These are phyloP conservation scores for Tephrocybe sp. DNA, from an alignment of 768 basidiomycete genomes.

Conservation along the genomic window DNA sequence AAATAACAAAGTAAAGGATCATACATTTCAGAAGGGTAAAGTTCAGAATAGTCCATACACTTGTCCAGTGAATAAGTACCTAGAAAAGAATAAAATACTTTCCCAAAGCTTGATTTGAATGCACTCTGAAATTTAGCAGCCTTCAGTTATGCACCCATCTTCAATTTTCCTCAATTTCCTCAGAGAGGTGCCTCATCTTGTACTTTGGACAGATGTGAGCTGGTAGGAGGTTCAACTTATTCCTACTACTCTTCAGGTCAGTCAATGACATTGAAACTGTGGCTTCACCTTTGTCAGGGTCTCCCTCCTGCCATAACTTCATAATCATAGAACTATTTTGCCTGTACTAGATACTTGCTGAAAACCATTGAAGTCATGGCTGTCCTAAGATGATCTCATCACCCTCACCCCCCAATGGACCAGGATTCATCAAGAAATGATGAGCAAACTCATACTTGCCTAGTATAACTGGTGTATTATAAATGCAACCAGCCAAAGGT, in stretches of 20 bases:
- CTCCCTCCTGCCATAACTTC: too few relatives aligned
- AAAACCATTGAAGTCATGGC: slow-evolving; percentile 22
- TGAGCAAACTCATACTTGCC: slow-evolving; percentile 5
- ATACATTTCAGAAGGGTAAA: too few relatives aligned
- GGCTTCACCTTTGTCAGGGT: too few relatives aligned
- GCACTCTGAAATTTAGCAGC: not conserved
- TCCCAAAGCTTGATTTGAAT: slow-evolving; percentile 4
- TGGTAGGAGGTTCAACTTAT: too few relatives aligned
- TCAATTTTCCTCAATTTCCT: slow-evolving; percentile 7
- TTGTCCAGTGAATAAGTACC: too few relatives aligned
- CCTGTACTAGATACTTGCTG: slow-evolving; percentile 12
- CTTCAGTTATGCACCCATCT: slow-evolving; percentile 7
- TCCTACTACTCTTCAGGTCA: too few relatives aligned
- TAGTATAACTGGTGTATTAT: too few relatives aligned
- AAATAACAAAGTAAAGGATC: too few relatives aligned
- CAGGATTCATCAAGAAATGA: slow-evolving; percentile 6
- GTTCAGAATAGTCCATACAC: too few relatives aligned
- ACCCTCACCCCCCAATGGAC: not conserved
- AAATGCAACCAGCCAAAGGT: too few relatives aligned
- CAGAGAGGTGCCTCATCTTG: not conserved
- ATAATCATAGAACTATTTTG: slow-evolving; percentile 5
- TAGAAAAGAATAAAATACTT: not conserved
- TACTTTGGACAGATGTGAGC: too few relatives aligned
- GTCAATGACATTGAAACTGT: too few relatives aligned
- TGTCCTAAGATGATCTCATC: slow-evolving; percentile 22